Evolutionary conservation across 495 filamentous ascomycete genomes (phyloP), one percentile per base, ranked within the genome.

Genomic region (Penicillium subrubescens): DNA sequence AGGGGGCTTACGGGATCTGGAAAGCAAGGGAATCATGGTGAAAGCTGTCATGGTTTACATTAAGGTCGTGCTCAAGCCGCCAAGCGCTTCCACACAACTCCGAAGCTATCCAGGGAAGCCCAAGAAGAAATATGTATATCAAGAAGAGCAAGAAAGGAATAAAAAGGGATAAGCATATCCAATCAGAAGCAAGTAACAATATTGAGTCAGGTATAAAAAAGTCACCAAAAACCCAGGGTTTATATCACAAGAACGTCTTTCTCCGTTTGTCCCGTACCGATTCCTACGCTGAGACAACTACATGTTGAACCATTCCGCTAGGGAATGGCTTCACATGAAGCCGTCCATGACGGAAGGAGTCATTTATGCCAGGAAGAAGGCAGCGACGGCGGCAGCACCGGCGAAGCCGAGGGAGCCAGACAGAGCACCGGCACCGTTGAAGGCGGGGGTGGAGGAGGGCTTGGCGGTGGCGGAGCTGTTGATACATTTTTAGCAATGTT

Each of bases 361-460:
- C 52, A 74, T 81, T 77, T 85, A 85, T 71, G 79, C 82, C 70
- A 86, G 69, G 78, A 86, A 77, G 78, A 84, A 74, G 73, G 82
- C 83, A 48, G 81, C 81, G 60, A 74, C 73, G 65, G 81, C 82
- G 63, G 82, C 81, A 29, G 73, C 73, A 75, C 78, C 80, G 63
- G 82, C 80, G 72, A 82, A 76, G 70, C 71, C 73, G 70, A 85
- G 73, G 52, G 81, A 83, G 77, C 75, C 74, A 73, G 74, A 73
- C 68, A 83, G 57, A 67, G 81, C 70, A 78, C 71, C 81, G 53
- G 82, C 81, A 70, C 79, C 81, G 67, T 77, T 81, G 81, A 76
- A 83, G 65, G 70, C 64, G 60, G 81, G 63, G 66, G 74, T 71
- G 57, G 75, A 68, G 43, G 71, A 67, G 64, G 71, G 59, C 34